Conservation (phyloP, 768 basidiomycete genomes). For the Strobilomyces dryophilus region DNA sequence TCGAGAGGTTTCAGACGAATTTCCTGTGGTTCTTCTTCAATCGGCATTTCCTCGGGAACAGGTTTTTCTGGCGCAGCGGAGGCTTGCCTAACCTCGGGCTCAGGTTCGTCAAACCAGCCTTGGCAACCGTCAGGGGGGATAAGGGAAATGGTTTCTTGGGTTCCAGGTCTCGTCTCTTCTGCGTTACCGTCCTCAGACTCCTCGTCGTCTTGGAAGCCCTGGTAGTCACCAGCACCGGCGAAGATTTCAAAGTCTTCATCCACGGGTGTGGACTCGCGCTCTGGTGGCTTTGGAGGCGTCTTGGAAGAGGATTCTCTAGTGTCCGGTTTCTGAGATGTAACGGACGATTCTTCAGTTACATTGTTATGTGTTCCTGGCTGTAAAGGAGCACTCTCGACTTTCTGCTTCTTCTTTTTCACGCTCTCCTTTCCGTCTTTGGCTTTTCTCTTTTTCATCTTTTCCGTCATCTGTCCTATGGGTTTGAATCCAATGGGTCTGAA, state of each 20-base stretch:
- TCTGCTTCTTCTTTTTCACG: conserved; percentile 58
- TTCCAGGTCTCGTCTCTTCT: conserved; percentile 11
- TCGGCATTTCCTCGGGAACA: conserved; percentile 2
- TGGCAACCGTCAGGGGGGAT: conserved; percentile 10
- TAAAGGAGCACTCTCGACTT: conserved; percentile 33
- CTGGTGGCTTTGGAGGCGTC: conserved; percentile 5
- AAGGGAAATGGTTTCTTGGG: conserved; percentile 8
- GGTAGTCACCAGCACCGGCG: conserved; percentile 79
- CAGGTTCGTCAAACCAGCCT: conserved; percentile 47
- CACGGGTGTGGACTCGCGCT: conserved; percentile 24
- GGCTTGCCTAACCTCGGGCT: conserved; percentile 22
- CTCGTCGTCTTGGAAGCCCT: conserved; percentile 58
- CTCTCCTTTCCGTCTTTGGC: conserved; percentile 35
- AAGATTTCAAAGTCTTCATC: conserved; percentile 84
- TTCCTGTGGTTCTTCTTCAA: conserved; percentile 36
- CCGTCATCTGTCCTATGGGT: conserved; percentile 46
- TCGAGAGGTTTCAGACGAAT: conserved; percentile 67
- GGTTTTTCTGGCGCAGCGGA: conserved; percentile 8
- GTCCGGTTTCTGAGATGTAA: not conserved
- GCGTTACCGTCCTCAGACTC: conserved; percentile 37
- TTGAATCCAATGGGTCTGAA: conserved; percentile 62
- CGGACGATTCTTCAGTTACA: not conserved
- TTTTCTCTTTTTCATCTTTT: conserved; percentile 45
- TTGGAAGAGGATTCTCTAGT: conserved; percentile 5
- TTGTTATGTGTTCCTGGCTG: conserved; percentile 5